Evolutionary conservation across 2,329 filamentous ascomycete species (phyloP), one percentile per base, ranked within the genome.

Genomic region (Hypoxylon sp.): DNA sequence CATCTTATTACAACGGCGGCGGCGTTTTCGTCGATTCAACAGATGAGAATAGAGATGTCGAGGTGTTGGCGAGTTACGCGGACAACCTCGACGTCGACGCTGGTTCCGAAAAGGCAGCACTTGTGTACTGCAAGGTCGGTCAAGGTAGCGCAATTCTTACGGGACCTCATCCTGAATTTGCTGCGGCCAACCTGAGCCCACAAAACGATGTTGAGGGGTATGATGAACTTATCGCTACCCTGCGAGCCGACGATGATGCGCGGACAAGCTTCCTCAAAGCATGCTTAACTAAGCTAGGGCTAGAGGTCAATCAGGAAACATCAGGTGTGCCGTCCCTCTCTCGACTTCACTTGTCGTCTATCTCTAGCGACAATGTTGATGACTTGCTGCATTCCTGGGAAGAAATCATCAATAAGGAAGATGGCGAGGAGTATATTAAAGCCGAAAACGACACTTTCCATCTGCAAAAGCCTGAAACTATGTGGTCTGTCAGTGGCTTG

Each of bases 131-230:
- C 75, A 92, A 90, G 68, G 86, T 97, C 48, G 94, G 94, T 0
- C 87, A 93, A 48, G 96, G 96, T 1, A 88, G 87, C 41, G 93
- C 89, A 1, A 80, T 98, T 5, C 80, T 99, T 17, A 97, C 92
- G 0, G 94, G 94, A 0, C 93, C 94, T 41, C 96, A 99, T 84
- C 95, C 95, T 56, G 96, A 99, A 93, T 98, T 98, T 77, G 90
- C 94, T 2, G 88, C 92, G 0, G 87, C 84, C 48, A 97, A 97
- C 74, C 85, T 98, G 5, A 86, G 90, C 67, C 87, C 86, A 5
- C 89, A 91, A 3, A 86, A 90, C 5, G 85, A 87, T 9, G 82
- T 91, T 0, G 88, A 91, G 0, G 87, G 87, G 0, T 98, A 97
- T 76, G 84, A 86, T 14, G 84, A 89, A 3, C 80, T 97, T 13